A percentile compares a stretch with the other conserved stretches of the same genome.
Evolutionary conservation across 768 basidiomycete genomes (phyloP).

Genomic region (Pisolithus orientalis): DNA sequence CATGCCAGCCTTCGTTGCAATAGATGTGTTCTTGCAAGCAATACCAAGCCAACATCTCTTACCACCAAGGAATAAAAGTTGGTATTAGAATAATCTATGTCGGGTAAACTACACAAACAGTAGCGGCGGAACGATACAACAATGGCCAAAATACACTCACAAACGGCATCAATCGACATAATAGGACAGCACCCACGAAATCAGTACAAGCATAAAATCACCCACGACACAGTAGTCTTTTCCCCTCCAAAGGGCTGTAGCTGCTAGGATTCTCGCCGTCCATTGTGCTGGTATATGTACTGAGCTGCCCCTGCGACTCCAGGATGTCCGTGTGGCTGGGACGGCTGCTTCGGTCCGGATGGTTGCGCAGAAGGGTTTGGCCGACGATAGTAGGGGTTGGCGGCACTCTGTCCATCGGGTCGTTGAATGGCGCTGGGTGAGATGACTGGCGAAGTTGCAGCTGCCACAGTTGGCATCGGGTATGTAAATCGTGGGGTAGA

Average conservation of each 20-base stretch:
- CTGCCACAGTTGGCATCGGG: slow-evolving; percentile 72
- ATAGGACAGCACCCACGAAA: not conserved
- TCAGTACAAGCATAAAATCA: not conserved
- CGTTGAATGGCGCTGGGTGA: slow-evolving; percentile 35
- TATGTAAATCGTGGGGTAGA: slow-evolving; percentile 41
- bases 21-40: not conserved
- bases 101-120: not conserved
- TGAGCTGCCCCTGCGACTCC: slow-evolving; percentile 29
- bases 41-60: not conserved
- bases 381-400: slow-evolving; percentile 53
- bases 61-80: not conserved
- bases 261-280: slow-evolving; percentile 24
- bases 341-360: slow-evolving; percentile 17
- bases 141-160: not conserved
- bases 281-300: slow-evolving; percentile 44
- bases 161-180: not conserved
- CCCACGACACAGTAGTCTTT: not conserved
- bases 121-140: not conserved
- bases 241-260: no score
- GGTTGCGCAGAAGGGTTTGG: slow-evolving; percentile 21
- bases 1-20: no score
- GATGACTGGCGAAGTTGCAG: slow-evolving; percentile 52
- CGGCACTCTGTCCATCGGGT: slow-evolving; percentile 18
- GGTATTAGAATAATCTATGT: slow-evolving; percentile 1
- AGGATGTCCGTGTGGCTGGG: slow-evolving; percentile 13